Evolutionary conservation across 306 rosid species (phyloP).

Genomic region (Crataegus laevigata): DNA sequence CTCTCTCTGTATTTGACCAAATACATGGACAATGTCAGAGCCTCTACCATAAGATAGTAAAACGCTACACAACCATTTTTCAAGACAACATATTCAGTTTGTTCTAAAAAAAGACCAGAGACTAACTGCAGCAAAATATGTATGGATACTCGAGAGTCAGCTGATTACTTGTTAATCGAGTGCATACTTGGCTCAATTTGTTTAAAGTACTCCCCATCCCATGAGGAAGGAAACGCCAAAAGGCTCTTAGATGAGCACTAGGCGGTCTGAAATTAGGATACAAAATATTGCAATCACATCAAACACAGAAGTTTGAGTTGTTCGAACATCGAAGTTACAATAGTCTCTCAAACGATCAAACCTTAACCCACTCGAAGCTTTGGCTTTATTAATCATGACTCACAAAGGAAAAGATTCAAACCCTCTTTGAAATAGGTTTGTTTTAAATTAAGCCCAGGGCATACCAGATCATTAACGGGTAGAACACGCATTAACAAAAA

Average conservation of each 20-base stretch:
- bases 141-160: neutral
- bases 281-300: neutral
- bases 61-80: neutral
- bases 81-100: neutral
- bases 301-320: neutral
- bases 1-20: conserved; percentile 55
- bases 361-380: neutral
- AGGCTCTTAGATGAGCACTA: neutral
- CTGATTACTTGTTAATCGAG: neutral
- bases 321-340: neutral
- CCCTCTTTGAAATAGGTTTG: neutral
- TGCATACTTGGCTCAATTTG: neutral
- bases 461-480: neutral
- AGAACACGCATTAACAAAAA: neutral
- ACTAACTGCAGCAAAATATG: neutral
- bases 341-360: neutral
- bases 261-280: neutral
- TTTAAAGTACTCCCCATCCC: neutral
- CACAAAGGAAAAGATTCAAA: neutral
- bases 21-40: neutral
- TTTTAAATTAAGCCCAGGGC: neutral
- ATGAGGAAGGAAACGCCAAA: neutral
- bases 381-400: neutral
- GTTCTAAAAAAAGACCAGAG: neutral
- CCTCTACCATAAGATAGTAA: neutral